Evolutionary conservation across 2,329 filamentous ascomycete genomes (phyloP).

Genomic region (Aspergillus latus): DNA sequence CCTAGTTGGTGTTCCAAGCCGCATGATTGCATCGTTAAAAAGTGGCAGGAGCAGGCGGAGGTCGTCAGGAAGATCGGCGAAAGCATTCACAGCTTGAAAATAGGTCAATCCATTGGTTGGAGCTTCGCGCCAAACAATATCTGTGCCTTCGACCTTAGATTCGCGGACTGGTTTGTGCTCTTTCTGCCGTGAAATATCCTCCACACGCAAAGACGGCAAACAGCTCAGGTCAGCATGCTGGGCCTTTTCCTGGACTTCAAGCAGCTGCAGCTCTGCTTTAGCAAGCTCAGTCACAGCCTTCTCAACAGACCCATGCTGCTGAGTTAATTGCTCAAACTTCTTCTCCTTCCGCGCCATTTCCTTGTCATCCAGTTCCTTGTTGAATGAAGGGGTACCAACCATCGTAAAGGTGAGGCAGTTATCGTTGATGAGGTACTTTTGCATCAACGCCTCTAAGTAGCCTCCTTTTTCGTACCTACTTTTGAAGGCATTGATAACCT

Average conservation of each 20-base stretch:
- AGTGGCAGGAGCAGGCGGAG: slow-evolving; percentile 81
- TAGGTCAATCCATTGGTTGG: slow-evolving; percentile 96
- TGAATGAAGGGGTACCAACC: slow-evolving; percentile 76
- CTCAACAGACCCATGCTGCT: slow-evolving; percentile 67
- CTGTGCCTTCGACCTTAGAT: slow-evolving; percentile 59
- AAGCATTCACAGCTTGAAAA: slow-evolving; percentile 81
- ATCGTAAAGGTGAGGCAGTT: slow-evolving; percentile 91
- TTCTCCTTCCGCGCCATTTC: slow-evolving; percentile 71
- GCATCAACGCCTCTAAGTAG: slow-evolving; percentile 80
- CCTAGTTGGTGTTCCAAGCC: slow-evolving; percentile 82
- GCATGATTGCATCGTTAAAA: slow-evolving; percentile 90
- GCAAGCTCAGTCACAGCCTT: slow-evolving; percentile 71
- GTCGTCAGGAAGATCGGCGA: slow-evolving; percentile 79
- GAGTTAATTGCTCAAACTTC: slow-evolving; percentile 70
- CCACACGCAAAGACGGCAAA: slow-evolving; percentile 81
- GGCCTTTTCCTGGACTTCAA: slow-evolving; percentile 80
- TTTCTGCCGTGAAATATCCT: slow-evolving; percentile 79
- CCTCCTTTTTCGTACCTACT: slow-evolving; percentile 68
- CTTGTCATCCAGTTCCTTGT: slow-evolving; percentile 70
- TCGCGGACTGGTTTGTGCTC: slow-evolving; percentile 68
- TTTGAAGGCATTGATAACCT: slow-evolving; percentile 81
- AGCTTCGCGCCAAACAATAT: slow-evolving; percentile 86
- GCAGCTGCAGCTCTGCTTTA: slow-evolving; percentile 73
- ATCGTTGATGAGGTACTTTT: slow-evolving; percentile 88
- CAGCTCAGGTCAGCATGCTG: slow-evolving; percentile 83